These are phyloP conservation scores for Friedmanniomyces endolithicus DNA, from an alignment of 495 filamentous ascomycete genomes.

Conservation along the genomic window DNA sequence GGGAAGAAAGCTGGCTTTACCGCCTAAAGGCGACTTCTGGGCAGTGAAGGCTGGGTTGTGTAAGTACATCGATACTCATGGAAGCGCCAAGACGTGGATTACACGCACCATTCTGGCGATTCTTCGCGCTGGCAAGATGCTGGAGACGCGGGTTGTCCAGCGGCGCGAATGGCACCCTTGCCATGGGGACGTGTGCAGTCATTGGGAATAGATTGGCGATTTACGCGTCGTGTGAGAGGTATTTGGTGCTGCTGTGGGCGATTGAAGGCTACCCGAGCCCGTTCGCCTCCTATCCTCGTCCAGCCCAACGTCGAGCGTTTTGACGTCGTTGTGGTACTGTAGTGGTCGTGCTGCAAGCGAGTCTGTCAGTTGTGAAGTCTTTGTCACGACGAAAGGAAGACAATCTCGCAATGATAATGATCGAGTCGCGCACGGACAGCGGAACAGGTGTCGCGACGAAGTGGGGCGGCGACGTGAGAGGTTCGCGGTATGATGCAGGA, in stretches of 20 bases:
- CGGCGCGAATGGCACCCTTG: conserved; percentile 31
- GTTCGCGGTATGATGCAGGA: neutral
- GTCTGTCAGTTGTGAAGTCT: neutral
- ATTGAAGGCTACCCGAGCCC: neutral
- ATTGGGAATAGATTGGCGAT: neutral
- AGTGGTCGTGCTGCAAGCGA: neutral
- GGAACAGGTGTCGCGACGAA: neutral
- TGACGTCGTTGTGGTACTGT: neutral
- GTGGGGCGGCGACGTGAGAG: neutral
- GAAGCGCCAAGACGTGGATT: neutral
- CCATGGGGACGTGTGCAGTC: conserved; percentile 24
- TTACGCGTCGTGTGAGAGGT: neutral
- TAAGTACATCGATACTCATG: neutral
- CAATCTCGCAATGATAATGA: too few species aligned
- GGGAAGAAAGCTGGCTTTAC: conserved; percentile 14
- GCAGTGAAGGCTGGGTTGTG: conserved; percentile 8
- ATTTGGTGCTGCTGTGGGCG: neutral
- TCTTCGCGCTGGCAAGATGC: conserved; percentile 41
- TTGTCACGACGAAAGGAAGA: too few species aligned
- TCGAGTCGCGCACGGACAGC: neutral
- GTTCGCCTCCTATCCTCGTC: neutral
- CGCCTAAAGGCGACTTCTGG: neutral
- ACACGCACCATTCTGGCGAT: conserved; percentile 44
- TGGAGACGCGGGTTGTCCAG: conserved; percentile 33
- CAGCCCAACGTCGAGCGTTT: neutral